Percentiles rank a stretch among this genome's conserved stretches.
phyloP scores from a whole-genome alignment of 306 rosid species.

The Elaeagnus macrophylla region DNA sequence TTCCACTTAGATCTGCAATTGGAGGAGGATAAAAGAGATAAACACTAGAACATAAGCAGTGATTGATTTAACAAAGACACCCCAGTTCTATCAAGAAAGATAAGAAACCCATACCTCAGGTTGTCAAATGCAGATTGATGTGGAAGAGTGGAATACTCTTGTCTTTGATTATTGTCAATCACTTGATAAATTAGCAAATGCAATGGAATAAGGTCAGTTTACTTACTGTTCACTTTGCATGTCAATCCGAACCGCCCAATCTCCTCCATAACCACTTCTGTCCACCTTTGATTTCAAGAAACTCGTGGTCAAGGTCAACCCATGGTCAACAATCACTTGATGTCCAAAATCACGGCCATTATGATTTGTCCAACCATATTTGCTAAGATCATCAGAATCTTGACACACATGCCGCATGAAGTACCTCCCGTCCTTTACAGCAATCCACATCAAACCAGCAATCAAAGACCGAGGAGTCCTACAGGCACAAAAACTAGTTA shows the following conservation, averaged over 20 bases:
- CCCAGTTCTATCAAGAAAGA: constrained; percentile 3
- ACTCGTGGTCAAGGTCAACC: constrained; percentile 53
- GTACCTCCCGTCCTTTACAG: constrained; percentile 56
- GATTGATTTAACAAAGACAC: constrained; percentile 6
- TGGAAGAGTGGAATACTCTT: neutral
- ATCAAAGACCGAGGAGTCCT: constrained; percentile 87
- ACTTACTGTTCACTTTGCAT: constrained; percentile 48
- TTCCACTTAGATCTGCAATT: constrained; percentile 45
- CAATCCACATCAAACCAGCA: constrained; percentile 95
- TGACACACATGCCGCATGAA: constrained; percentile 52
- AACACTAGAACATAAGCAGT: neutral
- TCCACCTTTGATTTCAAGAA: constrained; percentile 69
- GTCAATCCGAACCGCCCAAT: constrained; percentile 76
- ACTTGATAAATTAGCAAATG: constrained; percentile 4
- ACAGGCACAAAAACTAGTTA: constrained; percentile 10
- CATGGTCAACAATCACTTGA: constrained; percentile 71
- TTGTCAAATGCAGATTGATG: too few relatives aligned
- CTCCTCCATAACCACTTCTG: constrained; percentile 94
- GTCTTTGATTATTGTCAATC: neutral
- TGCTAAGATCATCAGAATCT: constrained; percentile 64
- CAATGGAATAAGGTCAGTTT: constrained; percentile 11
- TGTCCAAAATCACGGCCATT: constrained; percentile 82
- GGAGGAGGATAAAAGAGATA: constrained; percentile 22
- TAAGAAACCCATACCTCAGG: too few relatives aligned
- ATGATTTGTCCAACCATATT: constrained; percentile 80